Conservation (phyloP, 371 early-diverging fungal species). For the Mucor irregularis region DNA sequence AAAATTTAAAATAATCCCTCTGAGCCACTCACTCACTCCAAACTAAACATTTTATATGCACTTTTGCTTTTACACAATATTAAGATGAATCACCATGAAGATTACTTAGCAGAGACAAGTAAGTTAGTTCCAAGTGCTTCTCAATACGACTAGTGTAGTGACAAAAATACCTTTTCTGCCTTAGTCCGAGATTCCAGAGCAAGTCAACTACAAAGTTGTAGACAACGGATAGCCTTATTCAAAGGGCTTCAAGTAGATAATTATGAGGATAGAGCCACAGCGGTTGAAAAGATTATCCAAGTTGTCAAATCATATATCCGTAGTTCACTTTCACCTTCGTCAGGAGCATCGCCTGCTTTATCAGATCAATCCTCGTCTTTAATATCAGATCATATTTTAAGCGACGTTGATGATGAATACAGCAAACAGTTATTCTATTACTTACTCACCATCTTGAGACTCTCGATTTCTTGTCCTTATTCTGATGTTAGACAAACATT, state of each 20-base stretch:
- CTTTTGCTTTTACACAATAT: too few species aligned
- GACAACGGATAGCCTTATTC: constrained; percentile 48
- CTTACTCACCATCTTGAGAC: constrained; percentile 56
- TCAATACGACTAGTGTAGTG: background rate
- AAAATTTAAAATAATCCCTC: too few species aligned
- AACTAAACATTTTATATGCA: too few species aligned
- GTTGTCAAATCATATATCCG: constrained; percentile 50
- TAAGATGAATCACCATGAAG: constrained; percentile 15
- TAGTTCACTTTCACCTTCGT: constrained; percentile 34
- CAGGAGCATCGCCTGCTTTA: constrained; percentile 21
- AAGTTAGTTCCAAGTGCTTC: background rate
- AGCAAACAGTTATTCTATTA: constrained; percentile 45
- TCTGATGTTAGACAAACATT: constrained; percentile 59
- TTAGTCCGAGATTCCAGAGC: constrained; percentile 44
- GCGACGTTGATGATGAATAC: constrained; percentile 23
- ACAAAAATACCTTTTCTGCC: background rate
- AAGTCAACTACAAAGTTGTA: constrained; percentile 42
- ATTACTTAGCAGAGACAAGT: constrained; percentile 14
- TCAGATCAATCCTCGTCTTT: constrained; percentile 1
- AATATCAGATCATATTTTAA: background rate
- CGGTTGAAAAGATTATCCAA: constrained; percentile 47
- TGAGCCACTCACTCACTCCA: too few species aligned
- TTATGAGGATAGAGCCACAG: constrained; percentile 29
- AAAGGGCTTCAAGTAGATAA: constrained; percentile 50
- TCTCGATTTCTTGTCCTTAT: constrained; percentile 60